Conservation (phyloP, 805 yeast species). For the Yarrowia sp. region DNA sequence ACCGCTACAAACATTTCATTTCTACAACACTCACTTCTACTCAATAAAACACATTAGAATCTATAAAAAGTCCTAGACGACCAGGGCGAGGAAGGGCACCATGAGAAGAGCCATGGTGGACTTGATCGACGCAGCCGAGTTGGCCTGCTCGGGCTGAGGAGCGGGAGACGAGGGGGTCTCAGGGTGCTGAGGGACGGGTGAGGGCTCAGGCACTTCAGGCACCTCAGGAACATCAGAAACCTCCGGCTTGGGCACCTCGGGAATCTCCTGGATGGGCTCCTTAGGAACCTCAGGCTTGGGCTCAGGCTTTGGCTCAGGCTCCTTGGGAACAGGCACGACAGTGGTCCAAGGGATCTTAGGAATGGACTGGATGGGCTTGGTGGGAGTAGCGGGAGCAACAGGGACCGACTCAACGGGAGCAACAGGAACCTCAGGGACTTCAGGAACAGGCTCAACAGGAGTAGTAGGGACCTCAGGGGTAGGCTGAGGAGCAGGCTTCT, state of each 20-base stretch:
- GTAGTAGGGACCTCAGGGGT: neutral
- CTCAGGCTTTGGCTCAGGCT: too few species aligned
- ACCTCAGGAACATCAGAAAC: neutral
- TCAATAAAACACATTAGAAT: slow-evolving; percentile 9
- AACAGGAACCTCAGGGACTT: neutral
- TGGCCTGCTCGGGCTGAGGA: slow-evolving; percentile 19
- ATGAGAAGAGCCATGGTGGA: slow-evolving; percentile 5
- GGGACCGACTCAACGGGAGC: neutral
- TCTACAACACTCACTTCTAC: too few species aligned
- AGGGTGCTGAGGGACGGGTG: neutral
- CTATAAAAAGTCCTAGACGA: neutral
- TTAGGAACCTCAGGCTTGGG: neutral
- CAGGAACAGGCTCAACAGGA: neutral
- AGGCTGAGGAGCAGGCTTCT: neutral
- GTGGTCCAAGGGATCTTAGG: neutral
- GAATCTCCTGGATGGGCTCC: neutral
- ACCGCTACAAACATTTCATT: too few species aligned
- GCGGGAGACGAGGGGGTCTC: neutral
- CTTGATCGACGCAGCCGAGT: slow-evolving; percentile 2
- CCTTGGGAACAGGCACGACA: too few species aligned
- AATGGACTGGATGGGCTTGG: neutral
- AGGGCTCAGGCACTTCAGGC: neutral
- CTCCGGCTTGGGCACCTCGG: neutral
- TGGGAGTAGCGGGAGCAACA: too few species aligned
- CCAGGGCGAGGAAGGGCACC: slow-evolving; percentile 17